These are phyloP conservation scores for Gymnopus androsaceus DNA, from an alignment of 1,284 basidiomycete genomes.

Conservation along the genomic window DNA sequence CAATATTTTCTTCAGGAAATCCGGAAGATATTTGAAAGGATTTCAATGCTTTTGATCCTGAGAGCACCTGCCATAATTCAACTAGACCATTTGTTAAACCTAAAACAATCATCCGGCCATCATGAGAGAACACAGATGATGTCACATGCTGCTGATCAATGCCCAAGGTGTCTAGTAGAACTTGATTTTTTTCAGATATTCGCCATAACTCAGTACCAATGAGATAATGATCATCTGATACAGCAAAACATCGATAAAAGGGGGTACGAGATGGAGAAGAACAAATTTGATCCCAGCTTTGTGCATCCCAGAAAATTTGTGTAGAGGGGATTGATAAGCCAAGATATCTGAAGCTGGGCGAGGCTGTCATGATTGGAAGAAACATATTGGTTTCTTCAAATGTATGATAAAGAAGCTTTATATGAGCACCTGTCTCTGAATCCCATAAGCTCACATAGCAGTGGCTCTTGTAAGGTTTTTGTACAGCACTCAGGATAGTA, in stretches of 20 bases:
- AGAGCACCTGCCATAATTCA: not conserved
- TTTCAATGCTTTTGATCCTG: not conserved
- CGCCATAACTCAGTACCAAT: not conserved
- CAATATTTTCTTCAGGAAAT: too few relatives aligned
- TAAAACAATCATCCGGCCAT: not conserved
- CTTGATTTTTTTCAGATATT: not conserved
- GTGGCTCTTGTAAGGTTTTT: not conserved
- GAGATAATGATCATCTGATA: not conserved
- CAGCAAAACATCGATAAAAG: slow-evolving; percentile 1
- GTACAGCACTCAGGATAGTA: not conserved
- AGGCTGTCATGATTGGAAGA: not conserved
- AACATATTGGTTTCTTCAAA: slow-evolving; percentile 4
- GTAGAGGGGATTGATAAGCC: slow-evolving; percentile 1
- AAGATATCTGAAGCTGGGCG: not conserved
- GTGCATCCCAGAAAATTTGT: not conserved
- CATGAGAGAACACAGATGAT: not conserved
- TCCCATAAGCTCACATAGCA: slow-evolving; percentile 4
- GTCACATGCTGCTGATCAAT: not conserved
- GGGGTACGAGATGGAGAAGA: not conserved
- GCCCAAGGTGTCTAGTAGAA: not conserved
- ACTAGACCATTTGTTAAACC: not conserved
- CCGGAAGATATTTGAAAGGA: not conserved
- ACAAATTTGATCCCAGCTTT: not conserved
- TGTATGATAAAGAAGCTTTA: not conserved
- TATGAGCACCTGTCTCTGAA: slow-evolving; percentile 1